A percentile compares a stretch with the other conserved stretches of the same genome.
These are phyloP conservation scores for Suillus subluteus DNA, from an alignment of 768 basidiomycete species.

Conservation along the genomic window DNA sequence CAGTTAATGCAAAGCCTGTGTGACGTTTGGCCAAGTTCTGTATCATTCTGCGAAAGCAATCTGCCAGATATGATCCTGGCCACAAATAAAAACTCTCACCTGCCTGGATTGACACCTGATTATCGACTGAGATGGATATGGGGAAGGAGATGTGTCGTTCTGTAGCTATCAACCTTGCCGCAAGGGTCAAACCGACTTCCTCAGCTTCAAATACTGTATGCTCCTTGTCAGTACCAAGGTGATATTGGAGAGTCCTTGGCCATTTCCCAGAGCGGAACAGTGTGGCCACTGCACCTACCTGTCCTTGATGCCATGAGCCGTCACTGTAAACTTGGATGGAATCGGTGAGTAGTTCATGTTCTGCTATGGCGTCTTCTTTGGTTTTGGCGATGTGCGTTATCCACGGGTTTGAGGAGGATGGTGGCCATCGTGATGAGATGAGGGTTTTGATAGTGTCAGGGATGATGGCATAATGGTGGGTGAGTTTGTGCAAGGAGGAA, in stretches of 20 bases:
- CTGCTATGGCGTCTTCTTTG: not conserved
- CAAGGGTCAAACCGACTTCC: slow-evolving; percentile 15
- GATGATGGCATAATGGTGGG: not conserved
- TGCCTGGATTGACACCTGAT: slow-evolving; percentile 16
- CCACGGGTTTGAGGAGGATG: not conserved
- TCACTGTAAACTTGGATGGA: slow-evolving; percentile 19
- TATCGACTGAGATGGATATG: slow-evolving; percentile 18
- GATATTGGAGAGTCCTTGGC: not conserved
- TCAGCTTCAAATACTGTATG: slow-evolving; percentile 25
- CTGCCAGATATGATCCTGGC: not conserved
- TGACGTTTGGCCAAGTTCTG: not conserved
- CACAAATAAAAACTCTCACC: not conserved
- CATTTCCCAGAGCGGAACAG: not conserved
- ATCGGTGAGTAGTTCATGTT: accelerated
- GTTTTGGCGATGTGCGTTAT: accelerated
- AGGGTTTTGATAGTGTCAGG: not conserved
- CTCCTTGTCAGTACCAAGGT: slow-evolving; percentile 12
- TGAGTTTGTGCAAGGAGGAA: not conserved
- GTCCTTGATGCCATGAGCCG: not conserved
- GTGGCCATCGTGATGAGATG: not conserved
- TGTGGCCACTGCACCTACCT: slow-evolving; percentile 19
- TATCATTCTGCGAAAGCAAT: not conserved
- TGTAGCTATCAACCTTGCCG: slow-evolving; percentile 10
- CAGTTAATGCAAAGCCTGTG: accelerated
- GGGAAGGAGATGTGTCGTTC: not conserved